Evolutionary conservation across 345 rosid species (phyloP), one percentile per base, ranked within the genome.

Genomic region (Xanthoceras sorbifolium): DNA sequence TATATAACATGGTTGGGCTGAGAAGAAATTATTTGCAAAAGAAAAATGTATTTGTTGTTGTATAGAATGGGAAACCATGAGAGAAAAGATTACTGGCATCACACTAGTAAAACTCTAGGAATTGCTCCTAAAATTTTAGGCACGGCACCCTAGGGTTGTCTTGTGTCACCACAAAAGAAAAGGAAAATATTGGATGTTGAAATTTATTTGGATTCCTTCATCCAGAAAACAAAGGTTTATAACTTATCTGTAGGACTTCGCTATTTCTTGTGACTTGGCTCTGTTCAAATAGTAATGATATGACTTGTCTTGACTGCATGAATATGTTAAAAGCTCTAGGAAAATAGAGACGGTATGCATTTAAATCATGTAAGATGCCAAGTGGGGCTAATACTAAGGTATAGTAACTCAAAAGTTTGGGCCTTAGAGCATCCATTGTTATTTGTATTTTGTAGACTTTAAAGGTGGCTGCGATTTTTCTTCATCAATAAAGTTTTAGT

Each of bases 381-480:
- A 42, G 46, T 42, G 46, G 46, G 46, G 46, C 46, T 42, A 42
- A 42, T 9, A 42, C 46, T 42, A 42, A 42, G 14, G 46, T 9
- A 42, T 42, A 11, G 46, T 42, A 42, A 42, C 11, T 42, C 8
- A 9, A 42, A n/a, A 42, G 23, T n/a, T 2, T 69, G 40, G 34
- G 40, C 67, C 40, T 1, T 63, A 17, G 11, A 17, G 11, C 5
- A 9, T 63, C 22, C 40, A 4, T 62, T 31, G 20, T 63, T 32
- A 18, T 63, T 17, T 15, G 20, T 15, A 4, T 29, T 63, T 63
- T 6, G 9, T 63, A 28, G 67, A 63, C 67, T 63, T 50, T 29
- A 63, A 62, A 63, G 67, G n/a, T 63, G 67, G 67, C 67, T 63
- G 40, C 40, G 8, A 29, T 8, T 63, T 63, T 18, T 63, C 18